Base-by-base conservation (phyloP, 179 eudicot species). In the Beta lomatogona region DNA sequence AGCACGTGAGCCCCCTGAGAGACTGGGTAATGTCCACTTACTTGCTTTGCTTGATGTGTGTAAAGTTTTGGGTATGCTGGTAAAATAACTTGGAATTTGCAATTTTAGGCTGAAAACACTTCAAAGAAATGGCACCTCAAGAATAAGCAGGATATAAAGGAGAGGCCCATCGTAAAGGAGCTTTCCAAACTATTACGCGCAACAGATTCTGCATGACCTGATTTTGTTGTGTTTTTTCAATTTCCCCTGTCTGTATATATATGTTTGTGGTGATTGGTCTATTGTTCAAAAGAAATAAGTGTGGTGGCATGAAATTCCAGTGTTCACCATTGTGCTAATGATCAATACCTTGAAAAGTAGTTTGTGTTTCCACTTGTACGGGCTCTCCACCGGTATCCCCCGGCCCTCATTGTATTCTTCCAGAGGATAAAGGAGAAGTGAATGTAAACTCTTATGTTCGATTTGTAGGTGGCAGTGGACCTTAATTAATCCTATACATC, bases 81-180 rank as follows among this genome's bases (percentile, higher is more conserved):
- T 13, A 41, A 36, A 82, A 1, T 81, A 76, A 82, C 60, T 71
- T 41, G 10, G 54, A 46, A 21, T 22, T 79, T 83, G 36, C 55
- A 28, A 76, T 79, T 73, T 31, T 82, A 91, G 94, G 94, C 89
- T 10, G 88, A 87, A 74, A 78, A 80, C 70, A 76, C 61, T 59
- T 92, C 95, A 2, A 93, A 88, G 89, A 91, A 90, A 83, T 92
- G 91, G 95, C 97, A 89, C 83, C 64, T 86, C 14, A 83, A 91
- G 77, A 82, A 41, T 83, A 85, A 82, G 73, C 89, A 87, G 63
- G 82, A 80, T 46, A 80, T 86, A 14, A 89, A 88, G 82, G 93
- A 91, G 81, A 92, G 77, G 45, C 89, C 91, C 48, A 21, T 93
- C 18, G 31, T 91, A 53, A 93, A 89, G 84, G 92, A 92, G 87